Evolutionary conservation across 2,329 filamentous ascomycete genomes (phyloP), one percentile per base, ranked within the genome.

Genomic region (Fusarium bactridioides): DNA sequence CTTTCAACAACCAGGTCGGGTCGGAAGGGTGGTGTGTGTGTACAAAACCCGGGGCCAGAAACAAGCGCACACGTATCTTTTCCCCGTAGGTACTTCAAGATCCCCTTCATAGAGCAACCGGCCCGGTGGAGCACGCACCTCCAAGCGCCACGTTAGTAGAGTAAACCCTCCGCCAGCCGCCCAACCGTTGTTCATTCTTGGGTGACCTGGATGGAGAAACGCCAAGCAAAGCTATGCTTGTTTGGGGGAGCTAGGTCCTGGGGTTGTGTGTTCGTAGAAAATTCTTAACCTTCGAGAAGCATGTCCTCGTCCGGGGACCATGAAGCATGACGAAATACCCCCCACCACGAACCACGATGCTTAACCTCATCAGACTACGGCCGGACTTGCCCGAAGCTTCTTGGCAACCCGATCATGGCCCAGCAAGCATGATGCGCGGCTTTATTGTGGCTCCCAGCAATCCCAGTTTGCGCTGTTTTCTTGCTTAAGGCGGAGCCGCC

Each of bases 251-350:
- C 48, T 48, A 55, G 48, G 68, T 41, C 37, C 62, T 61, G 67
- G 60, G 71, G 60, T 48, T 64, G 48, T 57, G 45, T 61, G 35
- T 64, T 57, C 19, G 54, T 51, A 72, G 64, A 78, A 78, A 75
- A 74, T 64, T 74, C 69, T 73, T 66, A 56, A 64, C 66, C 76
- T 79, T 79, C 79, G 74, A 79, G 78, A 80, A 80, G 76, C 70
- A 74, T 76, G 67, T 33, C 51, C 70, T 67, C 66, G 53, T 74
- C 69, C 69, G 70, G 74, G 70, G 60, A 58, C 57, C 56, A 61
- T 40, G 66, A 55, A 66, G 41, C 55, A 69, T 74, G 74, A 74
- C 72, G 70, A 75, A 75, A 66, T 64, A 44, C 50, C 56, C 68
- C 61, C 62, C 73, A 69, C 65, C 61, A 65, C 38, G 63, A 64